Percentiles rank a stretch among this genome's conserved stretches.
phyloP scores from a whole-genome alignment of 306 rosid species.

The Begonia loranthoides region DNA sequence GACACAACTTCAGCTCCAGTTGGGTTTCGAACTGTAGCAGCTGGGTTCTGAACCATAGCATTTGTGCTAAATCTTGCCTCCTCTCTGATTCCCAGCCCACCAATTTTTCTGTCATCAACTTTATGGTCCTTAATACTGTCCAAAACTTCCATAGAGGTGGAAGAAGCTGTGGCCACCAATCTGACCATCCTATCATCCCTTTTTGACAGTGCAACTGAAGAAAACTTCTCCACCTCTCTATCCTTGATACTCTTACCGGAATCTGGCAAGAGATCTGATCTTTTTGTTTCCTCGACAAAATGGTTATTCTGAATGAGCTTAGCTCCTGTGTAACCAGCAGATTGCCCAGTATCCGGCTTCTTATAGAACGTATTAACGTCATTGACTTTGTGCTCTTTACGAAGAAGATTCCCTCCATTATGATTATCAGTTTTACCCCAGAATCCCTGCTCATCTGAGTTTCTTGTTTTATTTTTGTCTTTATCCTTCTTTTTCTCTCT shows the following conservation, averaged over 20 bases:
- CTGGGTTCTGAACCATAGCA: slow-evolving; percentile 27
- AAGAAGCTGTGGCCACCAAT: slow-evolving; percentile 39
- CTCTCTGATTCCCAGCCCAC: slow-evolving; percentile 30
- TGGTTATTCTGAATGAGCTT: slow-evolving; percentile 34
- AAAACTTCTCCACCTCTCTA: slow-evolving; percentile 25
- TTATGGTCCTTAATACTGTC: slow-evolving; percentile 39
- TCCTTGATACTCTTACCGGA: slow-evolving; percentile 49
- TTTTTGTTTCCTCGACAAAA: slow-evolving; percentile 38
- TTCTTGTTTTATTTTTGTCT: slow-evolving; percentile 30
- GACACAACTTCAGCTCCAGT: slow-evolving; percentile 21
- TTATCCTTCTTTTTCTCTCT: slow-evolving; percentile 53
- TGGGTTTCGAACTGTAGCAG: slow-evolving; percentile 20
- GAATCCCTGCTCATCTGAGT: slow-evolving; percentile 42
- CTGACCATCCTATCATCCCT: slow-evolving; percentile 46
- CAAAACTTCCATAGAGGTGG: slow-evolving; percentile 20
- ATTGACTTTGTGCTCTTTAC: slow-evolving; percentile 32
- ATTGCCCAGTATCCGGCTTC: slow-evolving; percentile 33
- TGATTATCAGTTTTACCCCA: slow-evolving; percentile 26
- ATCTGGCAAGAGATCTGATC: slow-evolving; percentile 39
- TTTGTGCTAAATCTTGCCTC: slow-evolving; percentile 28
- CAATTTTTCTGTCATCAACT: slow-evolving; percentile 29
- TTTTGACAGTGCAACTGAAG: slow-evolving; percentile 27
- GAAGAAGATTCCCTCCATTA: slow-evolving; percentile 25
- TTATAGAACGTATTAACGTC: slow-evolving; percentile 22
- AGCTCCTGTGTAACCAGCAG: slow-evolving; percentile 36